Evolutionary conservation across 768 basidiomycete species (phyloP).

Genomic region (Macrolepiota fuliginosa): DNA sequence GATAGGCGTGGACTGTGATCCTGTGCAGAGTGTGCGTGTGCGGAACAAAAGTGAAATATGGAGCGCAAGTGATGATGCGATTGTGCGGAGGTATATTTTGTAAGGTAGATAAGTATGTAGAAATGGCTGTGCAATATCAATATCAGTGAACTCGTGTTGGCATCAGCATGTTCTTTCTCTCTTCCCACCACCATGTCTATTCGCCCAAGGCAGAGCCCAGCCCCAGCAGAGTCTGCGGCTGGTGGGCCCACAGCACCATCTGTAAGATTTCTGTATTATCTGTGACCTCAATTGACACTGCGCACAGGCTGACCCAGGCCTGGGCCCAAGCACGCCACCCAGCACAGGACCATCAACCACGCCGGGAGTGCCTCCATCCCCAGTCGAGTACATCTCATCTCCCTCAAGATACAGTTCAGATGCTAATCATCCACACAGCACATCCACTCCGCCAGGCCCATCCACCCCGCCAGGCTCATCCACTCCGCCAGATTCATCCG

Average conservation of each 20-base stretch:
- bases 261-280: not conserved
- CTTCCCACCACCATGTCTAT: not conserved
- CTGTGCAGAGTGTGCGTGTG: constrained; percentile 38
- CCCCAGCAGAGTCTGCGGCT: not conserved
- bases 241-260: not conserved
- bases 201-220: not conserved
- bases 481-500: not conserved
- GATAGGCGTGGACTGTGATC: constrained; percentile 60
- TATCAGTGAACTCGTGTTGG: not conserved
- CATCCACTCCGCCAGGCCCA: not conserved
- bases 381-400: not conserved
- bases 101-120: not conserved
- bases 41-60: constrained; percentile 36
- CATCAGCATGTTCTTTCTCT: not conserved
- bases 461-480: not conserved
- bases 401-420: not conserved
- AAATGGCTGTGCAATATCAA: not conserved
- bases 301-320: not conserved
- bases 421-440: not conserved
- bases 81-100: constrained; percentile 30
- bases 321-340: not conserved
- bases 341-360: not conserved
- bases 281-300: not conserved
- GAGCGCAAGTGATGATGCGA: constrained; percentile 55
- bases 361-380: not conserved